Base-by-base conservation (phyloP, 768 basidiomycete genomes). In the Dacryopinax spathularia region DNA sequence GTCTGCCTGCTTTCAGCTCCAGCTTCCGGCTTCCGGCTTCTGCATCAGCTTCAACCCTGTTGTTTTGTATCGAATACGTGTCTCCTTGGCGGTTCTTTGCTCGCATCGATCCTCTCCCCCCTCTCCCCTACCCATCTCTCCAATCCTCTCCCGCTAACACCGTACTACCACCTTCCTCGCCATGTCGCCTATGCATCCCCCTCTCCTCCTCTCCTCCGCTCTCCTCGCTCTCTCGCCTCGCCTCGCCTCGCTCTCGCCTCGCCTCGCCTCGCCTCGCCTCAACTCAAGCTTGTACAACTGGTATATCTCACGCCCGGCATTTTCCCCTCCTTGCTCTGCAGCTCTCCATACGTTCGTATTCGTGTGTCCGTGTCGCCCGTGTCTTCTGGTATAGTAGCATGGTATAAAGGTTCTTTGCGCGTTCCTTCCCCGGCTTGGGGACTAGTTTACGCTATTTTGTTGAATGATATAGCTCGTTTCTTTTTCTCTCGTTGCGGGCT, bases 381-480 rank as follows among this genome's bases (percentile, higher is more conserved):
- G 48, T 56, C 48, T 56, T 56, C 48, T 56, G 48, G 48, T 56
- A 56, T 56, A 56, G 48, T 56, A 56, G 48, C 48, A 56, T 56
- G 48, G 48, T 31, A 56, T 56, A 56, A 56, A 56, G 48, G 48
- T 56, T 56, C 48, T 56, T 56, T 56, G 48, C 48, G 48, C 20
- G 36, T n/a, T 37, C 36, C 29, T n/a, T n/a, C 48, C 48, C 48
- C 31, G 25, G 48, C 25, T 29, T 56, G 36, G 10, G 48, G 48
- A 29, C 48, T 56, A 56, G 48, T 56, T 56, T 56, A 56, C 48
- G 13, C 48, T 56, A 56, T 56, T 56, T 56, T 22, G 25, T 56
- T 56, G 48, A 56, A 56, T 56, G 48, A 56, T 56, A 56, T 56
- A 56, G 31, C 48, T 27, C 10, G 9, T 56, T 56, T 56, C 18